Evolutionary conservation across 2,329 filamentous ascomycete genomes (phyloP), one percentile per base, ranked within the genome.

Genomic region (Coniochaeta hoffmannii): DNA sequence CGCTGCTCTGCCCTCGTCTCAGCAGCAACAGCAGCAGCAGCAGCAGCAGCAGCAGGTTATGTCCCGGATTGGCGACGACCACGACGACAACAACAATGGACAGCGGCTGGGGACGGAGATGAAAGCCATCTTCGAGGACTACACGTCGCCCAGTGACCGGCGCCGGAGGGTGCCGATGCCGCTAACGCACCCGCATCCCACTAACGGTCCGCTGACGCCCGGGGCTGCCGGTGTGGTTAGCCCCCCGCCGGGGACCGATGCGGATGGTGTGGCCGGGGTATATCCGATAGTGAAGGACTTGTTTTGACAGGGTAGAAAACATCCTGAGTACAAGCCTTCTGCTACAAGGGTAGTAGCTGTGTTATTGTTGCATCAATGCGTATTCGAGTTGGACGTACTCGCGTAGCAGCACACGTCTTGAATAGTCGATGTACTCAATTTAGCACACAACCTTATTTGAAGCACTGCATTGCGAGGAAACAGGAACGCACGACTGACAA

Each of bases 81-180:
- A 10, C 64, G n/a, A 41, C n/a, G 62, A 66, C 24, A 54, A 57
- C 28, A 61, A 64, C 41, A 82, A 81, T 28, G 79, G 80, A 4
- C 60, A 71, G 28, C 73, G 73, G 60, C 73, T 83, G 35, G 78
- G 79, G 55, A 76, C 62, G 22, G 80, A 83, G 61, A 79, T 83
- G 75, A 77, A 73, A 12, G 73, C 74, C 19, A 73, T 77, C 17
- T 77, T 70, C 51, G 74, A 76, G 56, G 70, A 67, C 1, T 73
- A 74, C 44, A 65, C 22, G 49, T 19, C 19, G 22, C 41, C 26
- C 41, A 46, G 26, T 11, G 41, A 22, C 12, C 41, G 41, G 41
- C 41, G 41, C 2, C 24, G 11, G 41, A 28, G 19, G 8, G 41
- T 11, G 22, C 41, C 41, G 19, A 22, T 19, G 19, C 41, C 41